These are phyloP conservation scores for Hemerocallis citrina DNA, from an alignment of 106 monocot genomes.

Conservation along the genomic window DNA sequence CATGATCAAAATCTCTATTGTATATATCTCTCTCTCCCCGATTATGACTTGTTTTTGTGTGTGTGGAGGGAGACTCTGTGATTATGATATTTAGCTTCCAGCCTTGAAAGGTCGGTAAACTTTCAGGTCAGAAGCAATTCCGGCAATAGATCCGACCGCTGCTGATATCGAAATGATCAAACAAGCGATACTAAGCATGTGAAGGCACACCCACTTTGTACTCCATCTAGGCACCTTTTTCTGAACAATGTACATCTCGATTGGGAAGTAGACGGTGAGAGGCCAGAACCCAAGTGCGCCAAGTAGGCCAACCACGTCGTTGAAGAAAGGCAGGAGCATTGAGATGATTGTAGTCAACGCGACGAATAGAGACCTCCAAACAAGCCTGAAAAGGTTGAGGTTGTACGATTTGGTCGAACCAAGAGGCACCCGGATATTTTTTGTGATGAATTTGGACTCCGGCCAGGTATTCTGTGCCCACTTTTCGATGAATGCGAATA, in stretches of 20 bases:
- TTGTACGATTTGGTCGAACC: constrained; percentile 7
- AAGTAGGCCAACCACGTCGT: constrained; percentile 87
- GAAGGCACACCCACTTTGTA: constrained; percentile 65
- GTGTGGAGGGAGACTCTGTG: too few species aligned
- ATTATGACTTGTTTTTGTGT: too few species aligned
- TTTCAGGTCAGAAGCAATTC: constrained; percentile 56
- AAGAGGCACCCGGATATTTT: background rate
- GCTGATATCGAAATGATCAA: constrained; percentile 52
- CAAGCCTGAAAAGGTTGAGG: constrained; percentile 60
- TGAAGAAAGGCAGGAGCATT: constrained; percentile 94
- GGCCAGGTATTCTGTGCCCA: constrained; percentile 24
- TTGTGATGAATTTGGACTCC: background rate
- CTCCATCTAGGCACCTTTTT: constrained; percentile 55
- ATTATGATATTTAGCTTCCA: constrained; percentile 22
- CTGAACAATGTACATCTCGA: constrained; percentile 87
- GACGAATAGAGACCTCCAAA: constrained; percentile 73
- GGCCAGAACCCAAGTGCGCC: constrained; percentile 93
- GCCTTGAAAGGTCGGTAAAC: constrained; percentile 64
- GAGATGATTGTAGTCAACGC: constrained; percentile 65
- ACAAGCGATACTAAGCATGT: constrained; percentile 64
- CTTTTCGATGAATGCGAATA: constrained; percentile 76
- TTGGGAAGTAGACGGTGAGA: constrained; percentile 80
- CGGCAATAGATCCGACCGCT: constrained; percentile 64
- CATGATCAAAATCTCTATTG: too few species aligned
- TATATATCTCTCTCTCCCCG: too few species aligned